Conservation (phyloP, 805 yeast genomes). For the Zygoascus bituminiphila region DNA sequence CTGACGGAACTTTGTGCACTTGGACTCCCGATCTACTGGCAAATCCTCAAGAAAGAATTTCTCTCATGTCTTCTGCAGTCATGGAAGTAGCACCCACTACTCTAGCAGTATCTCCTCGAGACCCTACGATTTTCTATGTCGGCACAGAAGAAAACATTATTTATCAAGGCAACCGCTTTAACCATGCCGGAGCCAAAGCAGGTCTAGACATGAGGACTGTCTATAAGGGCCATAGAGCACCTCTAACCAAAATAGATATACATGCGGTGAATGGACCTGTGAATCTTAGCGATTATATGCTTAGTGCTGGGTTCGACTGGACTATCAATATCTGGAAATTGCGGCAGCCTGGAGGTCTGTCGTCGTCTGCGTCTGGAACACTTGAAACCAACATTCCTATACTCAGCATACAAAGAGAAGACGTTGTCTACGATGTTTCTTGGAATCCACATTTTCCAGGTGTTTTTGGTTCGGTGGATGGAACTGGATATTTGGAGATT, state of each 20-base stretch:
- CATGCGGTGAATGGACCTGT: slow-evolving; percentile 22
- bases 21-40: slow-evolving; percentile 33
- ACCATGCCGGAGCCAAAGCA: slow-evolving; percentile 24
- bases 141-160: slow-evolving; percentile 34
- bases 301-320: slow-evolving; percentile 33
- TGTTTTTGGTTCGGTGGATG: slow-evolving; percentile 31
- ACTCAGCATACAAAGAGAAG: slow-evolving; percentile 22
- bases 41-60: slow-evolving; percentile 27
- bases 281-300: slow-evolving; percentile 23
- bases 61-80: slow-evolving; percentile 18
- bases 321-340: slow-evolving; percentile 29
- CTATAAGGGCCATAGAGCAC: slow-evolving; percentile 29
- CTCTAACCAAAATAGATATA: slow-evolving; percentile 26
- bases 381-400: slow-evolving; percentile 17
- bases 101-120: slow-evolving; percentile 22
- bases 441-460: slow-evolving; percentile 31
- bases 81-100: slow-evolving; percentile 27
- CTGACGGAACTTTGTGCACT: slow-evolving; percentile 32
- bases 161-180: slow-evolving; percentile 27
- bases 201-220: slow-evolving; percentile 24
- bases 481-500: slow-evolving; percentile 29
- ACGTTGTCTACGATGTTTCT: slow-evolving; percentile 29
- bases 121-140: slow-evolving; percentile 26
- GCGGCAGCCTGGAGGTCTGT: neutral
- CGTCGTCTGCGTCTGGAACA: neutral